Base-by-base conservation (phyloP, 2,329 filamentous ascomycete genomes). In the Trichoderma endophyticum region DNA sequence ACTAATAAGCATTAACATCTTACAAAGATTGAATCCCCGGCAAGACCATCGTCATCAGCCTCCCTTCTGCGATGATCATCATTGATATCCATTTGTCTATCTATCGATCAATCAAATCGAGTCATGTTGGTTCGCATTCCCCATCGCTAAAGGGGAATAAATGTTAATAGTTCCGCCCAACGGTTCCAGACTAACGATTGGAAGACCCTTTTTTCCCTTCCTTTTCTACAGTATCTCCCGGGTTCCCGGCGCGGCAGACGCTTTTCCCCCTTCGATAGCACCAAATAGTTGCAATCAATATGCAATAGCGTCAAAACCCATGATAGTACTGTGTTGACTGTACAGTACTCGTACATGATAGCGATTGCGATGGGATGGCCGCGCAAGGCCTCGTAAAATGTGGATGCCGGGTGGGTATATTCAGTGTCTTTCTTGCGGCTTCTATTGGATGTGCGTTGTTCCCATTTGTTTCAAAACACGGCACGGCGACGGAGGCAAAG, bases 381-480 rank as follows among this genome's bases (percentile, higher is more conserved):
- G 36, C 36, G 36, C 36, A 39, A 18, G 39, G 62, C 28, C 63
- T 66, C 63, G 63, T 66, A 66, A 64, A 66, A 36, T 26, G 63
- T 66, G 63, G 63, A 57, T 66, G 30, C 63, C 8, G 43, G n/a
- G 43, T 51, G 43, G 43, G n/a, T 51, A 51, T 21, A 51, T 51
- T 51, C 43, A 51, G 18, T 5, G 43, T 48, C 43, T 48, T 18
- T 48, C 43, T 48, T 48, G 18, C 18, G n/a, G 43, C 43, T n/a
- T n/a, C 43, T 24, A 34, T 43, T 66, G 63, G 63, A 56, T 54
- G 43, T 15, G 43, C 39, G 28, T 15, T 32, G 21, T 51, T 30
- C 26, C 26, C n/a, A 21, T 21, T 39, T 43, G 64, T 67, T 67
- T 67, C 64, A 67, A 57, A 67, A 54, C 64, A 28, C 51, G 51